Percentiles rank a stretch among this genome's conserved stretches.
Conservation (phyloP, 2,329 filamentous ascomycete species). For the Hypoxylon sp. region DNA sequence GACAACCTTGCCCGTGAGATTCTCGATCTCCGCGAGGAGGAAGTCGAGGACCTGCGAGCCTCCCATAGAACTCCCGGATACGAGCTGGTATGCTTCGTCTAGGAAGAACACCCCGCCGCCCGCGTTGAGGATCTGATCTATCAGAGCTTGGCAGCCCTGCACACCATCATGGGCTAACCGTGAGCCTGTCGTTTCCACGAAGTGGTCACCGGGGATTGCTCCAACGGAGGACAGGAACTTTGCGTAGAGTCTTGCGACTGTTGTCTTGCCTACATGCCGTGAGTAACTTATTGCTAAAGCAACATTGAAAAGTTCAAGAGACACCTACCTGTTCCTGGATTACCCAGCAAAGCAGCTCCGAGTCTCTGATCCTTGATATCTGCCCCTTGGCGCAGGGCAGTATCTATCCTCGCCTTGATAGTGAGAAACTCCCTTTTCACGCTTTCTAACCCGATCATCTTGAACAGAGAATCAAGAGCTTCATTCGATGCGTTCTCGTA, state of each 20-base stretch:
- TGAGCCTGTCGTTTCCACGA: conserved; percentile 79
- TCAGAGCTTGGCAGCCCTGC: conserved; percentile 67
- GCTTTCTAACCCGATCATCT: conserved; percentile 72
- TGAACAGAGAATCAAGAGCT: conserved; percentile 69
- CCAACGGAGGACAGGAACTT: conserved; percentile 74
- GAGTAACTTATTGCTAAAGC: neutral
- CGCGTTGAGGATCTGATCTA: conserved; percentile 69
- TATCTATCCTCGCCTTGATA: conserved; percentile 71
- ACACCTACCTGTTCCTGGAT: conserved; percentile 71
- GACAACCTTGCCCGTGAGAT: conserved; percentile 76
- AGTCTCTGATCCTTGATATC: conserved; percentile 68
- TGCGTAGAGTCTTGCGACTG: conserved; percentile 79
- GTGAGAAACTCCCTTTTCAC: conserved; percentile 70
- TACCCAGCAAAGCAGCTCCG: conserved; percentile 69
- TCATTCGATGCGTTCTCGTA: conserved; percentile 63
- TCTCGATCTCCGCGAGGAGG: conserved; percentile 80
- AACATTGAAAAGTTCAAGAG: neutral
- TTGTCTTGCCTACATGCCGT: conserved; percentile 74
- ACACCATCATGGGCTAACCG: conserved; percentile 75
- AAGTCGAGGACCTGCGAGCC: conserved; percentile 78
- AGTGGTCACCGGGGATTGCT: conserved; percentile 71
- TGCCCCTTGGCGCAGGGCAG: conserved; percentile 63
- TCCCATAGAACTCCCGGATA: conserved; percentile 69
- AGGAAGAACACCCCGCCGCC: conserved; percentile 82
- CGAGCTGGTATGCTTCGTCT: conserved; percentile 84